Base-by-base conservation (phyloP, 2,329 filamentous ascomycete genomes). In the Didymella pinodella region DNA sequence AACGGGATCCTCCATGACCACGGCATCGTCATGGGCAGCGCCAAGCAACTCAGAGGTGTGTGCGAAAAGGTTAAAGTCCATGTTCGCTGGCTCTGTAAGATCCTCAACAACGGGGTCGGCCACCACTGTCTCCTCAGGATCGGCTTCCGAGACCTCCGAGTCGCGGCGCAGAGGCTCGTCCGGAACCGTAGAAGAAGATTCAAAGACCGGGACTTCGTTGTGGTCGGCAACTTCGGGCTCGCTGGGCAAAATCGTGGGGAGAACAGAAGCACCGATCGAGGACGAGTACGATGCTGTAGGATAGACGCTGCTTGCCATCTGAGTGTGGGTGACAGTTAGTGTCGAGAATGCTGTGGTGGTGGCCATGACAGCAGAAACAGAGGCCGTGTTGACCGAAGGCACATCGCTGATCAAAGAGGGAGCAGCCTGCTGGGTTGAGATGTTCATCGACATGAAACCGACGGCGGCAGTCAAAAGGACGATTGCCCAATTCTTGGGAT, bases 401-500 rank as follows among this genome's bases (percentile, higher is more conserved):
- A 52, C 48, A 28, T 55, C 45, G 59, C 32, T 41, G 58, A 54
- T 31, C 48, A 56, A 43, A 50, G 49, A 26, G 59, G 62, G 36
- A 57, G 51, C 12, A 31, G 47, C 43, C 32, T 46, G 52, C 18
- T 52, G 51, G 12, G 65, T 57, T 34, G 59, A 53, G 49, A 70
- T 67, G 50, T 69, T 71, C 64, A 69, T 69, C 20, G 69, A 57
- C 26, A 84, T 70, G 59, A 81, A 77, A 1, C 81, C 60, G 4
- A 83, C 76, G 6, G 82, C 58, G 14, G 78, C 56, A 43, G 77
- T 77, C 3, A 87, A 73, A 4, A 83, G 58, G 8, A 79, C 71
- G 32, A 86, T 81, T 18, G 79, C 74, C 11, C 85, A 73, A 65
- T 87, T 88, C 36, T 82, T 79, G 45, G 78, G 78, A 63, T 88